These are phyloP conservation scores for Setaria italica DNA, from an alignment of 202 grass and related monocot genomes.

Conservation along the genomic window DNA sequence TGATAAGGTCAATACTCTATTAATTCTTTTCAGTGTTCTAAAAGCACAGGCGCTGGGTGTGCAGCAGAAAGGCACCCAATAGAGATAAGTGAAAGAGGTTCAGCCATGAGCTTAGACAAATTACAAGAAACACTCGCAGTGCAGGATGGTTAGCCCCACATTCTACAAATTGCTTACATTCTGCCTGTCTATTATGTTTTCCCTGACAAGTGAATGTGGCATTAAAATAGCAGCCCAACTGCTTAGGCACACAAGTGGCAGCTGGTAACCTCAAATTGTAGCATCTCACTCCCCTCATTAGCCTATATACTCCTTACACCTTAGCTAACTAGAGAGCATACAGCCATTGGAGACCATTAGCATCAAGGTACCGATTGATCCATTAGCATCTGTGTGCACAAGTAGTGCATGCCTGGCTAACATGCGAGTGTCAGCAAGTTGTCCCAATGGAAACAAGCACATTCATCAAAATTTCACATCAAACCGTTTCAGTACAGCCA, in stretches of 20 bases:
- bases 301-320: neutral
- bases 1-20: neutral
- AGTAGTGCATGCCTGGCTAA: neutral
- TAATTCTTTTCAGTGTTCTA: neutral
- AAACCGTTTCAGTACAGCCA: neutral
- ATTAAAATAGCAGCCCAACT: neutral
- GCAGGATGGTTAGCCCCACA: neutral
- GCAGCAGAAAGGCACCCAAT: neutral
- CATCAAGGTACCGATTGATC: neutral
- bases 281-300: neutral
- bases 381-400: neutral
- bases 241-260: neutral
- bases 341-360: neutral
- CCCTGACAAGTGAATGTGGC: neutral
- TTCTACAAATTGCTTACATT: neutral
- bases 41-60: neutral
- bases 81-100: neutral
- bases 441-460: neutral
- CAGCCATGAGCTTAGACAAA: neutral
- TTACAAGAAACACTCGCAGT: neutral
- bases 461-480: neutral
- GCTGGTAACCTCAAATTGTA: neutral
- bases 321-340: conserved; percentile 1
- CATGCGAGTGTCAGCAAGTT: neutral
- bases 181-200: neutral